Evolutionary conservation across 306 rosid genomes (phyloP).

Genomic region (Aeschynomene evenia): DNA sequence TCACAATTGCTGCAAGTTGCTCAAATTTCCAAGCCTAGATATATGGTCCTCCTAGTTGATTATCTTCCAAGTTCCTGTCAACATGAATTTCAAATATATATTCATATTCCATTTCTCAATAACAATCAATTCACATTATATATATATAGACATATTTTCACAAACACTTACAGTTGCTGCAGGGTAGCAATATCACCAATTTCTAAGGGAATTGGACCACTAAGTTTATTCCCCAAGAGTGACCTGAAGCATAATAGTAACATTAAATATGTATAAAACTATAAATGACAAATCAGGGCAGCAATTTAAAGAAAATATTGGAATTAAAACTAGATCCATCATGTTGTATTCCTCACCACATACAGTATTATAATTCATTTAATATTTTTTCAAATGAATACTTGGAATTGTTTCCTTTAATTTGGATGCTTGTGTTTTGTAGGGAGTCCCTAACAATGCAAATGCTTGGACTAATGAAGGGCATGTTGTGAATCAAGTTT

Average conservation of each 20-base stretch:
- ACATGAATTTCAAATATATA: constrained; percentile 4
- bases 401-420: too few species aligned
- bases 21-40: constrained; percentile 67
- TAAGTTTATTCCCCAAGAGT: constrained; percentile 59
- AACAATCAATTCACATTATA: constrained; percentile 8
- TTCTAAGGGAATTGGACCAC: constrained; percentile 62
- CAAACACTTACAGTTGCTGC: constrained; percentile 52
- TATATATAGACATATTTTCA: too few species aligned
- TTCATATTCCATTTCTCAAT: constrained; percentile 12
- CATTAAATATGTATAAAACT: background rate
- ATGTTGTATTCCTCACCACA: too few species aligned
- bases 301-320: background rate
- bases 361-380: too few species aligned
- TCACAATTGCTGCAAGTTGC: constrained; percentile 50
- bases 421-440: too few species aligned
- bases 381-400: too few species aligned
- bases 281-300: background rate
- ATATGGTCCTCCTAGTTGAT: constrained; percentile 58
- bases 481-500: too few species aligned
- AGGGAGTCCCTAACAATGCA: too few species aligned
- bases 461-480: too few species aligned
- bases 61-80: constrained; percentile 60
- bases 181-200: constrained; percentile 56
- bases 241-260: constrained; percentile 49
- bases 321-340: too few species aligned